These are phyloP conservation scores for Yamadazyma atlantica DNA, from an alignment of 1,139 yeast species.

Conservation along the genomic window DNA sequence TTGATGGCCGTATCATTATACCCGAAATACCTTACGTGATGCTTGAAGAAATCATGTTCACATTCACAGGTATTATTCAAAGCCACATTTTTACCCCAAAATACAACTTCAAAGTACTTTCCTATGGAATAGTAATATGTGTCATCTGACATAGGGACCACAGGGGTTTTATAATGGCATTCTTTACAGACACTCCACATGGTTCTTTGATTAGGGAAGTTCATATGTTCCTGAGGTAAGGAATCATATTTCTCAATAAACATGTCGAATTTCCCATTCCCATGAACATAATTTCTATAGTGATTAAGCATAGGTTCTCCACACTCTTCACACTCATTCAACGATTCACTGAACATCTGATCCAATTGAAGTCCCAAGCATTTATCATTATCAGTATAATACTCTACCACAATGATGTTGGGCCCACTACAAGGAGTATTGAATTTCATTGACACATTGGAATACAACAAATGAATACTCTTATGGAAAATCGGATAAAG, in stretches of 20 bases:
- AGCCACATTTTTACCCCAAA: conserved; percentile 65
- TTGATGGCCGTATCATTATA: conserved; percentile 76
- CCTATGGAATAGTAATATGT: conserved; percentile 94
- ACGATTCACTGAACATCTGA: conserved; percentile 69
- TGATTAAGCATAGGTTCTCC: conserved; percentile 72
- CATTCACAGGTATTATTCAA: conserved; percentile 39
- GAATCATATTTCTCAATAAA: conserved; percentile 57
- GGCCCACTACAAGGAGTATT: conserved; percentile 96
- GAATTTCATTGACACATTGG: conserved; percentile 79
- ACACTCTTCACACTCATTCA: conserved; percentile 75
- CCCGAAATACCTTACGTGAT: conserved; percentile 83
- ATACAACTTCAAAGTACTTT: conserved; percentile 81
- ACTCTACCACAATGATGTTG: conserved; percentile 75
- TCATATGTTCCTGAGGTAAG: conserved; percentile 56
- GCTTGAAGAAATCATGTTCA: conserved; percentile 74
- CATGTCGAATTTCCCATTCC: conserved; percentile 78
- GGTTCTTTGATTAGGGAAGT: conserved; percentile 56
- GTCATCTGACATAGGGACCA: conserved; percentile 81
- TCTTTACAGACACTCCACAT: conserved; percentile 92
- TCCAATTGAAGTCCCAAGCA: conserved; percentile 89
- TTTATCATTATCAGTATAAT: conserved; percentile 87
- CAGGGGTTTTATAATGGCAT: conserved; percentile 77
- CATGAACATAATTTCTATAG: conserved; percentile 86
- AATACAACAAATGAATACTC: conserved; percentile 71
- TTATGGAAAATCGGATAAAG: conserved; percentile 63